Base-by-base conservation (phyloP, 108 stramenopile species). In the Pelagomonas calceolata region DNA sequence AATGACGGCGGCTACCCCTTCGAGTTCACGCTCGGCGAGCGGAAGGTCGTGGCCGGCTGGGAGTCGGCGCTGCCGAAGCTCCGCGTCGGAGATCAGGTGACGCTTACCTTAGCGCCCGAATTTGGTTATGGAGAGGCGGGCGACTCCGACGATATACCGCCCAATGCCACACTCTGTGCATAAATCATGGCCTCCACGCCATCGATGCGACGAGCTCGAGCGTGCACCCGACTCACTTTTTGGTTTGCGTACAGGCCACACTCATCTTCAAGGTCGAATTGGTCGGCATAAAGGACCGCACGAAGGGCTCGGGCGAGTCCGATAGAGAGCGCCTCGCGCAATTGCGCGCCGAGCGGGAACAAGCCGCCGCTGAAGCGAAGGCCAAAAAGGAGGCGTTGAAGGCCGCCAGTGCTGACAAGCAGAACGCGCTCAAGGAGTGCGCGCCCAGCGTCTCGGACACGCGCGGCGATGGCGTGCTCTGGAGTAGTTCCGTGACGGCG, bases 231-330 rank as follows among this genome's bases (percentile, higher is more conserved):
- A n/a, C n/a, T n/a, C n/a, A n/a, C n/a, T n/a, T n/a, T n/a, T n/a
- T n/a, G n/a, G n/a, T n/a, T n/a, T n/a, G n/a, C n/a, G n/a, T n/a
- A n/a, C n/a, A n/a, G n/a, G n/a, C n/a, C n/a, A 45, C 44, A 10
- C 44, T 89, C 46, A 85, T 88, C 21, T 80, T 89, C 82, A 87
- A 89, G 71, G 75, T 88, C 36, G 85, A 89, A 66, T 66, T 89
- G 0, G 86, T 85, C 44, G 51, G 1, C 51, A 60, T 60, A 17
- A 60, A 60, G 51, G 51, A 60, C 21, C 51, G 51, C 21, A 60
- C 29, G 21, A 16, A 60, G 51, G 51, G 51, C 51, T 9, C 7
- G 21, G 51, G 51, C 21, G 51, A 17, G 21, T 4, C 51, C 21
- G 51, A 60, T 26, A 17, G 51, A 17, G 51, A 60, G 51, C 51